Evolutionary conservation across 2,329 filamentous ascomycete species (phyloP).

Genomic region (Ramichloridium luteum): DNA sequence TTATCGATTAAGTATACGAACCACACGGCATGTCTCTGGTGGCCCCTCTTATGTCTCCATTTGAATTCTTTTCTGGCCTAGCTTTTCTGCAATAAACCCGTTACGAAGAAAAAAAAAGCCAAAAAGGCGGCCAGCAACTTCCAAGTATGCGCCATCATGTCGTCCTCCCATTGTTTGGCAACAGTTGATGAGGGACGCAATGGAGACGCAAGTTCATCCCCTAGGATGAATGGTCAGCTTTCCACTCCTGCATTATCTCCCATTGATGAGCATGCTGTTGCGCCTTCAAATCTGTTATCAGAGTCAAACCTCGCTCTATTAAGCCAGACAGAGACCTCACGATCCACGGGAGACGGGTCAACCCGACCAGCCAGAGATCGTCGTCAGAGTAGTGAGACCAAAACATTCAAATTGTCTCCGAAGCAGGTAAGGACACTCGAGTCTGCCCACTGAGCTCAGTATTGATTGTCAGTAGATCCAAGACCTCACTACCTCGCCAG

Average conservation of each 20-base stretch:
- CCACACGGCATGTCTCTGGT: too few relatives aligned
- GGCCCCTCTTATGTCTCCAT: background rate
- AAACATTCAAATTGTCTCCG: slow-evolving; percentile 9
- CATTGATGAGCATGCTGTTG: slow-evolving; percentile 8
- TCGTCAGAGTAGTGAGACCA: slow-evolving; percentile 11
- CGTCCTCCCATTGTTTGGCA: too few relatives aligned
- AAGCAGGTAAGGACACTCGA: slow-evolving; percentile 4
- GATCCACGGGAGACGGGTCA: background rate
- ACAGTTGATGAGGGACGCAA: too few relatives aligned
- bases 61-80: slow-evolving; percentile 2
- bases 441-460: too few relatives aligned
- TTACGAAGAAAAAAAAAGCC: too few relatives aligned
- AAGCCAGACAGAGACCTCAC: background rate
- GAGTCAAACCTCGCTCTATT: too few relatives aligned
- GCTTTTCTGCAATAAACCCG: too few relatives aligned
- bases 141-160: too few relatives aligned
- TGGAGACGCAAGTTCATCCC: too few relatives aligned
- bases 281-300: too few relatives aligned
- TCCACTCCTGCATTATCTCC: slow-evolving; percentile 11
- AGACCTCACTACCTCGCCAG: slow-evolving; percentile 12
- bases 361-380: slow-evolving; percentile 1
- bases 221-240: slow-evolving; percentile 9
- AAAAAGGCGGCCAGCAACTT: too few relatives aligned
- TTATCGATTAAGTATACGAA: too few relatives aligned
- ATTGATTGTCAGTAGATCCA: slow-evolving; percentile 8